Evolutionary conservation across 2,329 filamentous ascomycete genomes (phyloP).

Genomic region (Fusarium proliferatum): DNA sequence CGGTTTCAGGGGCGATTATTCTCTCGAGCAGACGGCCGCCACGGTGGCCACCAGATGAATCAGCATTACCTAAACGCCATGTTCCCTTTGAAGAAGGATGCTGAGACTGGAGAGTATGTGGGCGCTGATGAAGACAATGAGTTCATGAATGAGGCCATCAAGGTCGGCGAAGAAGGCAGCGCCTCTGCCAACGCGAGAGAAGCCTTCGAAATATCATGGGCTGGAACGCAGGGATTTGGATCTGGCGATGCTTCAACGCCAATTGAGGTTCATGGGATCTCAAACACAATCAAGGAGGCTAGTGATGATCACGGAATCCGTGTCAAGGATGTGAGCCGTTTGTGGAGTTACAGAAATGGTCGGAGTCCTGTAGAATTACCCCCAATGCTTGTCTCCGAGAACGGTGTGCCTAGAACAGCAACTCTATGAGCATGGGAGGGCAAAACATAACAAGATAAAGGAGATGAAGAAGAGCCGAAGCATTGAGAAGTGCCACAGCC

Average conservation of each 20-base stretch:
- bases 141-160: constrained; percentile 70
- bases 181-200: constrained; percentile 58
- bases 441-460: background rate
- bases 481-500: background rate
- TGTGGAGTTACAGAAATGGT: constrained; percentile 73
- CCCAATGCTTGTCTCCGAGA: constrained; percentile 50
- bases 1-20: constrained; percentile 73
- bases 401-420: constrained; percentile 53
- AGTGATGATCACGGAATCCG: constrained; percentile 53
- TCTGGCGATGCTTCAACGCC: constrained; percentile 49
- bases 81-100: constrained; percentile 64
- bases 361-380: constrained; percentile 60
- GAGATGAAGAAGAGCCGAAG: background rate
- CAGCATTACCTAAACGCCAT: constrained; percentile 72
- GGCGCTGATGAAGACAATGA: constrained; percentile 62
- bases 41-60: constrained; percentile 67
- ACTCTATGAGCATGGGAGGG: constrained; percentile 47
- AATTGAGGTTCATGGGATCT: constrained; percentile 54
- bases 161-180: constrained; percentile 57
- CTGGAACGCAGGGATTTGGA: constrained; percentile 54
- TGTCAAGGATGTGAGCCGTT: constrained; percentile 69
- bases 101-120: constrained; percentile 53
- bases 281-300: constrained; percentile 36
- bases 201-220: constrained; percentile 60
- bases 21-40: constrained; percentile 57